Evolutionary conservation across 164 flowering plant genomes (phyloP), one percentile per base, ranked within the genome.

Genomic region (Chimonanthus praecox): DNA sequence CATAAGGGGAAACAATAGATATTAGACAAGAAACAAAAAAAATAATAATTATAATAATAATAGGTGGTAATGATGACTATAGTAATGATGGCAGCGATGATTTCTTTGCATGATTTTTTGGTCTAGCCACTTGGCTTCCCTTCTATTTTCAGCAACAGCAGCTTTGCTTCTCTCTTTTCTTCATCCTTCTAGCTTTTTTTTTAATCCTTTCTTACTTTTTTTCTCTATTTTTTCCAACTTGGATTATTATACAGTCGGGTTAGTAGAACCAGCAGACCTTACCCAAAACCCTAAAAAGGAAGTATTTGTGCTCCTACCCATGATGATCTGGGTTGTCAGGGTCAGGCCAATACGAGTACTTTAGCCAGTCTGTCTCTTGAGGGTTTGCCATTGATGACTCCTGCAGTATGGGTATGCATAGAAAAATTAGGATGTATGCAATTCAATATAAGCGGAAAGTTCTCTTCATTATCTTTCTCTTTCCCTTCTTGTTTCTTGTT

Each of bases 301-400:
- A 77, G 72, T 33, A 69, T 66, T 70, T 67, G 60, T 54, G 64
- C 76, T 81, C 49, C 84, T 89, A 88, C 78, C 91, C 88, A 87
- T 94, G 96, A 88, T 91, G 97, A 87, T 88, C 89, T 75, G 90
- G 90, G 82, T 90, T 87, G 89, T 90, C 94, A 82, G 95, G 92
- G 76, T 90, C 97, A 62, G 88, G 89, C 98, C 98, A 94, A 86
- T 83, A 94, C 77, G 91, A 85, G 85, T 92, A 94, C 86, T 90
- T 92, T 74, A 82, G 68, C 84, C 87, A 87, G 75, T 87, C 88
- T 79, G 85, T 74, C 66, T 84, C 85, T 75, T 80, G 91, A 73
- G 85, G 84, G 79, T 81, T 89, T 77, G 82, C 67, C 74, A 85
- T 84, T 71, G 88, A 79, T 73, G 87, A 78, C 72, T 84, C 90